Evolutionary conservation across 2,329 filamentous ascomycete species (phyloP), one percentile per base, ranked within the genome.

Genomic region (Colletotrichum lini): DNA sequence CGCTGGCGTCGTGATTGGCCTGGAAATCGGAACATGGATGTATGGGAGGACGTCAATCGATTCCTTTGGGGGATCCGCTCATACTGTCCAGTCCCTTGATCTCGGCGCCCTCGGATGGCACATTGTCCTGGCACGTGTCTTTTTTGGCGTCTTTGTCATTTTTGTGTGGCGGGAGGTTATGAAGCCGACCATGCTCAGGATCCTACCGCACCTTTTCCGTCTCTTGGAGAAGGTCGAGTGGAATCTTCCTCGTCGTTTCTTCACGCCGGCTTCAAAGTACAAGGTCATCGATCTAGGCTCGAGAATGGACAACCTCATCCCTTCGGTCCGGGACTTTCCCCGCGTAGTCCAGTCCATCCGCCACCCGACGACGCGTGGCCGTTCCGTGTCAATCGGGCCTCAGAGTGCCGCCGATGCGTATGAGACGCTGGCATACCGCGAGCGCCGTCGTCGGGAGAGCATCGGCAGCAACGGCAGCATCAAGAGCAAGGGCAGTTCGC

Each of bases 371-470:
- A 84, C 82, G 16, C 87, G 94, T 70, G 92, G 92, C 72, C 90
- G 96, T 62, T 93, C 95, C 42, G 90, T 98, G 44, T 98, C 95
- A 7, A 89, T 98, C 64, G 96, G 96, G 0, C 96, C 96, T 2
- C 96, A 98, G 82, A 98, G 95, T 56, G 95, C 95, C 72, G 96
- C 96, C 2, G 96, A 99, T 82, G 96, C 95, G 30, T 98, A 98
- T 82, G 96, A 99, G 84, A 94, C 95, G 23, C 86, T 99, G 59
- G 96, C 96, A 7, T 98, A 98, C 79, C 91, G 96, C 23, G 94
- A 98, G 77, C 82, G 88, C 26, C 83, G 85, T 67, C 82, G 88
- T 40, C 80, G 87, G 42, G 88, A 90, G 82, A 87, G 88, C 79
- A 80, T 89, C 52, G 79, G 83, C 68, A 87, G 87, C 77, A 86